Evolutionary conservation across 306 rosid species (phyloP).

Genomic region (Cucumis sativus): DNA sequence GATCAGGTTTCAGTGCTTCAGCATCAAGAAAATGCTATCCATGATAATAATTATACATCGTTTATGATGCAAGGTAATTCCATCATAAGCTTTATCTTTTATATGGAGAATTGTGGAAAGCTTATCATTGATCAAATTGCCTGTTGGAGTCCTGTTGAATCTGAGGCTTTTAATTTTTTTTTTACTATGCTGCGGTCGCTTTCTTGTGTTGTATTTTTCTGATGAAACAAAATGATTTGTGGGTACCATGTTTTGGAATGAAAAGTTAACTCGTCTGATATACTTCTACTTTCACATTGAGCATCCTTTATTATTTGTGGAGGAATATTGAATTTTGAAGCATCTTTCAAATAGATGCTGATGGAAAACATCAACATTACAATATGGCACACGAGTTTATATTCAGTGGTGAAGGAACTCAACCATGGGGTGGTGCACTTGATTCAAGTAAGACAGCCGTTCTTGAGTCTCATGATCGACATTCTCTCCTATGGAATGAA

Average conservation of each 20-base stretch:
- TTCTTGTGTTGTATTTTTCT: neutral
- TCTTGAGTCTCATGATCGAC: conserved; percentile 22
- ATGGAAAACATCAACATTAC: conserved; percentile 19
- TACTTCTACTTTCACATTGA: neutral
- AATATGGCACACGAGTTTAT: conserved; percentile 21
- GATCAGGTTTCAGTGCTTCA: conserved; percentile 30
- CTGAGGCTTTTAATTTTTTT: neutral
- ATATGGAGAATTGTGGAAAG: neutral
- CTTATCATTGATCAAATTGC: neutral
- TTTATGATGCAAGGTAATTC: conserved; percentile 39
- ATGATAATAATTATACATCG: conserved; percentile 27
- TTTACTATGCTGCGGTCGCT: neutral
- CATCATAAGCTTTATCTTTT: neutral
- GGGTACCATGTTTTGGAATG: neutral
- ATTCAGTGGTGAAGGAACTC: conserved; percentile 29
- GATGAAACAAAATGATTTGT: neutral
- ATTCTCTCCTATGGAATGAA: conserved; percentile 22
- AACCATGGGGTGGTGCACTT: conserved; percentile 44
- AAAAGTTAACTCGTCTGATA: neutral
- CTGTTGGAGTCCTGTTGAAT: neutral
- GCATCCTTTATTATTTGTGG: neutral
- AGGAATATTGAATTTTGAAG: conserved; percentile 5
- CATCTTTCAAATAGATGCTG: conserved; percentile 22
- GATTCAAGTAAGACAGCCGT: conserved; percentile 20
- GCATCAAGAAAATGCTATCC: conserved; percentile 21